These are phyloP conservation scores for Phytophthora podocarpi DNA, from an alignment of 352 stramenopile genomes.

Conservation along the genomic window DNA sequence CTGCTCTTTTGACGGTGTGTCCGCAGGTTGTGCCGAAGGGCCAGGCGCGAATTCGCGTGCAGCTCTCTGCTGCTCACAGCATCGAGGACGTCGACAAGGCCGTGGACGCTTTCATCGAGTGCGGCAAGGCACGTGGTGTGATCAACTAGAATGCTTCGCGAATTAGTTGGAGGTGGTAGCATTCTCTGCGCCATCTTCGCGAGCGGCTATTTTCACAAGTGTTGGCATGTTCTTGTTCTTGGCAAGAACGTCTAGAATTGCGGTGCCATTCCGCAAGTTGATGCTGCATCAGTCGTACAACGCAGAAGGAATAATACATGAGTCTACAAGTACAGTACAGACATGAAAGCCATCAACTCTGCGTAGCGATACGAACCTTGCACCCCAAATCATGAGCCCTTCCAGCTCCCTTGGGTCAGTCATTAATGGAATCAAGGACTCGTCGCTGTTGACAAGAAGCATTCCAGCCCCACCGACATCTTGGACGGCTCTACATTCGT, in stretches of 20 bases:
- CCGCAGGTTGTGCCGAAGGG: constrained; percentile 90
- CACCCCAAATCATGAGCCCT: constrained; percentile 62
- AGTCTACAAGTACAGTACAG: neutral
- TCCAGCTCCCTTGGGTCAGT: constrained; percentile 58
- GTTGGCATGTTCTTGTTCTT: constrained; percentile 60
- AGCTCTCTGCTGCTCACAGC: constrained; percentile 92
- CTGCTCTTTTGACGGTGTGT: neutral
- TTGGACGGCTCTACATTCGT: constrained; percentile 44
- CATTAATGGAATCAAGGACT: constrained; percentile 69
- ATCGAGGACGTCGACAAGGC: constrained; percentile 92
- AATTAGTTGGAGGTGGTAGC: constrained; percentile 17
- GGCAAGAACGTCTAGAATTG: constrained; percentile 47
- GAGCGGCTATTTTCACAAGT: constrained; percentile 49
- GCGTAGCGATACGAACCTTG: constrained; percentile 43
- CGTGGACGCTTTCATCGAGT: constrained; percentile 93
- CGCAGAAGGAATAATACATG: too few relatives aligned
- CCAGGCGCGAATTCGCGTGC: constrained; percentile 91
- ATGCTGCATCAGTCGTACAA: constrained; percentile 52
- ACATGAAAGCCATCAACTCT: neutral
- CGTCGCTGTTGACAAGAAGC: constrained; percentile 70
- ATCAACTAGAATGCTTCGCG: constrained; percentile 44
- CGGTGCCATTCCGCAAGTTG: constrained; percentile 44
- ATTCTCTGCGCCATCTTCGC: constrained; percentile 12
- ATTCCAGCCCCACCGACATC: constrained; percentile 60
- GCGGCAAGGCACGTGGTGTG: constrained; percentile 81